Evolutionary conservation across 495 filamentous ascomycete species (phyloP).

Genomic region (Daldinia vernicosa): DNA sequence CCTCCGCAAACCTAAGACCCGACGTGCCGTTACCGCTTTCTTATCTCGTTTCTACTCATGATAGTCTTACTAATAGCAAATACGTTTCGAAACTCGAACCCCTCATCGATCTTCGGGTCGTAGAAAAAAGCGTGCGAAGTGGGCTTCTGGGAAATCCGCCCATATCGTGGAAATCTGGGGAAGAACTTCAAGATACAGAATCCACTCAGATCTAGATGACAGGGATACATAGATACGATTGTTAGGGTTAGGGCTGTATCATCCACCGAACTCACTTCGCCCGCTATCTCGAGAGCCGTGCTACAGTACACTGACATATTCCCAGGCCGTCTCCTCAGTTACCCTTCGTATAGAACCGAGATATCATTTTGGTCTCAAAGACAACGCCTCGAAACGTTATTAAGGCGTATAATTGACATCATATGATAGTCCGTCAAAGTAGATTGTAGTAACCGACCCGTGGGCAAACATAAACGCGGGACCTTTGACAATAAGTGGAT

Average conservation of each 20-base stretch:
- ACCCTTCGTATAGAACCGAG: background rate
- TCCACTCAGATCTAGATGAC: background rate
- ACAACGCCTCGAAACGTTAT: background rate
- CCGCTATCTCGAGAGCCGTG: background rate
- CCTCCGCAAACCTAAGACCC: background rate
- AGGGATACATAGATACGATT: background rate
- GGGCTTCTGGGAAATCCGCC: background rate
- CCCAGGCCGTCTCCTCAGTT: background rate
- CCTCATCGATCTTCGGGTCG: background rate
- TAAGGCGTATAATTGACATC: background rate
- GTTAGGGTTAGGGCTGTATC: background rate
- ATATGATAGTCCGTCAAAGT: background rate
- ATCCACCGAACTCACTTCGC: background rate
- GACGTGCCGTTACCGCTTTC: constrained; percentile 3
- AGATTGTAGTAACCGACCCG: background rate
- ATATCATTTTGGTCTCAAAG: background rate
- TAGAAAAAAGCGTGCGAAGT: background rate
- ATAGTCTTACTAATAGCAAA: constrained; percentile 3
- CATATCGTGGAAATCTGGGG: constrained; percentile 23
- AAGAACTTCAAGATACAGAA: background rate
- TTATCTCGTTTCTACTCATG: background rate
- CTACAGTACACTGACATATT: background rate
- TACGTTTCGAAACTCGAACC: background rate
- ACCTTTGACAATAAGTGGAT: background rate
- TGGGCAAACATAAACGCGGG: background rate